Base-by-base conservation (phyloP, 2,329 filamentous ascomycete species). In the Sarocladium oryzae region DNA sequence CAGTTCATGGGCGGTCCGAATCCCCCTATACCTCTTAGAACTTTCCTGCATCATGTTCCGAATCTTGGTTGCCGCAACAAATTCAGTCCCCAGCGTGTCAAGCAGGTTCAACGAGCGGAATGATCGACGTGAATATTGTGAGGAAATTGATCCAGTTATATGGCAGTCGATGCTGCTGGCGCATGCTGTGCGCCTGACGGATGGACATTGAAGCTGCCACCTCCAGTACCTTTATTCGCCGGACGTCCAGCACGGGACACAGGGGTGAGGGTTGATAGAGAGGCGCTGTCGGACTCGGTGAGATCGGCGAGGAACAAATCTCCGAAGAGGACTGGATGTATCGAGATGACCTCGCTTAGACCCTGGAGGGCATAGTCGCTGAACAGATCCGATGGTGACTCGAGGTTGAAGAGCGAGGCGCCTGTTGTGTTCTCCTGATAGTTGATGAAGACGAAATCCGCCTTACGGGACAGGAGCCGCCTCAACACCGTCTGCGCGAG, bases 201-300 rank as follows among this genome's bases (percentile, higher is more conserved):
- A 75, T 61, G 1, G 71, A 66, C 66, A 71, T 71, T 33, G 64
- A 62, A 0, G 70, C 68, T 4, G 71, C 69, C 11, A 66, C 65
- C 1, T 61, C 65, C 3, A 74, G 61, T 0, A 66, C 60, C 38
- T 67, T 66, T 33, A 74, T 62, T 32, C 64, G 63, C 4, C 56
- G 49, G 8, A 60, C 50, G 52, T 70, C 66, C 21, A 71, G 57
- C 1, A 61, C 62, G 2, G 71, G 71, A 20, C 63, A 68, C 0
- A 73, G 53, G 1, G 72, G 70, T 1, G 71, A 73, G 1, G 72
- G 72, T 2, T 72, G 60, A 55, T 75, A 74, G 3, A 75, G 40
- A 20, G 5, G 57, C 53, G 35, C 59, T 53, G 7, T 59, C 54
- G 5, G 59, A 50, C 21, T 59, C 60, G 1, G 57, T 54, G 18